Percentiles rank a stretch among this genome's conserved stretches.
These are phyloP conservation scores for Chytridium lagenaria DNA, from an alignment of 371 early-diverging fungal species.

Conservation along the genomic window DNA sequence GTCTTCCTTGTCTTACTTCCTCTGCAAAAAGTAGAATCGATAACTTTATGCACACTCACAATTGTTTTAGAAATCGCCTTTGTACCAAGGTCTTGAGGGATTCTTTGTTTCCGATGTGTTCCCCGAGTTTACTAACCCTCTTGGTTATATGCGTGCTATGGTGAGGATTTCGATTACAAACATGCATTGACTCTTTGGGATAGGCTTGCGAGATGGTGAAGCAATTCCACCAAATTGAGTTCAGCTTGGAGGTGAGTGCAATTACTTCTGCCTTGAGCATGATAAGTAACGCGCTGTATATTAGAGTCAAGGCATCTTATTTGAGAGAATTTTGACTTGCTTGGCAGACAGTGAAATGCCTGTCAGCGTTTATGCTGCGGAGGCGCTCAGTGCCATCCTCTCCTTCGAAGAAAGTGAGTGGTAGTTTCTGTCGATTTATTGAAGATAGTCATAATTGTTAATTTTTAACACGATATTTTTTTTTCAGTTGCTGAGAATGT, in stretches of 20 bases:
- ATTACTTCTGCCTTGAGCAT: too few species aligned
- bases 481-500: constrained; percentile 69
- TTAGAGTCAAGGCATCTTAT: constrained; percentile 42
- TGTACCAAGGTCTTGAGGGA: constrained; percentile 70
- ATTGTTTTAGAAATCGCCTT: constrained; percentile 60
- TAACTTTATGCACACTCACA: background rate
- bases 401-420: constrained; percentile 65
- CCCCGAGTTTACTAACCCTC: constrained; percentile 82
- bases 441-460: constrained; percentile 2
- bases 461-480: constrained; percentile 12
- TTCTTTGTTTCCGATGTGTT: constrained; percentile 84
- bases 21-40: constrained; percentile 27
- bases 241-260: constrained; percentile 35
- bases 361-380: constrained; percentile 77
- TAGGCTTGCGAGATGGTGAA: constrained; percentile 46
- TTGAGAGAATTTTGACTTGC: constrained; percentile 68
- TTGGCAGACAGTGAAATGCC: constrained; percentile 81
- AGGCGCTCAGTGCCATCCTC: constrained; percentile 79
- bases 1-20: constrained; percentile 51
- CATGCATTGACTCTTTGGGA: too few species aligned
- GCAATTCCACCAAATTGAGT: constrained; percentile 40
- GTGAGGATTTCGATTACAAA: too few species aligned
- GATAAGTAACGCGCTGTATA: too few species aligned
- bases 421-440: too few species aligned
- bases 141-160: constrained; percentile 80